phyloP scores from a whole-genome alignment of 75 land plant species.

The Adiantum capillusveneris region DNA sequence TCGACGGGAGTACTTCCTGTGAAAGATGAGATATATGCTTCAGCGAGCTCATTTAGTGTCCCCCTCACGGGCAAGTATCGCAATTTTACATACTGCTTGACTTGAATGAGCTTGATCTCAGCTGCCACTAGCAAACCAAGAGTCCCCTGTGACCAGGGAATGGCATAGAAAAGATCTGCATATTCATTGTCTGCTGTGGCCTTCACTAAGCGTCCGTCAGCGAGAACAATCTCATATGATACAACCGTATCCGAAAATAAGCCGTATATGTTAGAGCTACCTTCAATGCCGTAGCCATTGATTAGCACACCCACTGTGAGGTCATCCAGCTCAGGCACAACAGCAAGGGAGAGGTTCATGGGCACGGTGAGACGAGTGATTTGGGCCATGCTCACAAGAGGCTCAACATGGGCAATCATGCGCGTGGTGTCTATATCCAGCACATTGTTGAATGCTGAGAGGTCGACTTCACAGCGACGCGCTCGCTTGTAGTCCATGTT shows the following conservation, averaged over 20 bases:
- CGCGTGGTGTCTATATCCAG: slow-evolving; percentile 68
- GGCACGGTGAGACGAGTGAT: slow-evolving; percentile 74
- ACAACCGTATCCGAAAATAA: slow-evolving; percentile 90
- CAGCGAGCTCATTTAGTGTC: slow-evolving; percentile 58
- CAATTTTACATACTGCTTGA: slow-evolving; percentile 84
- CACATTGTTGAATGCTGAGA: slow-evolving; percentile 74
- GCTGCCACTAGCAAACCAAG: slow-evolving; percentile 89
- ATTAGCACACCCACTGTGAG: slow-evolving; percentile 88
- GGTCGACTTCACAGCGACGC: slow-evolving; percentile 94
- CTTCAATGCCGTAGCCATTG: slow-evolving; percentile 94
- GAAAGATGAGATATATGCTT: slow-evolving; percentile 84
- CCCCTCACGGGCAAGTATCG: slow-evolving; percentile 70
- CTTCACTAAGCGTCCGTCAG: slow-evolving; percentile 76
- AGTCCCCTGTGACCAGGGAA: slow-evolving; percentile 99
- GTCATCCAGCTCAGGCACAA: slow-evolving; percentile 92
- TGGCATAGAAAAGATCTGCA: slow-evolving; percentile 82
- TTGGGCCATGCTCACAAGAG: slow-evolving; percentile 91
- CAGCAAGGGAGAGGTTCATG: slow-evolving; percentile 87
- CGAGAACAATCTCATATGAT: slow-evolving; percentile 76
- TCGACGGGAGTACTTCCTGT: slow-evolving; percentile 77
- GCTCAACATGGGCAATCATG: slow-evolving; percentile 82
- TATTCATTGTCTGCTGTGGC: slow-evolving; percentile 93
- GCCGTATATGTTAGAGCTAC: slow-evolving; percentile 89
- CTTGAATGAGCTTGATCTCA: slow-evolving; percentile 83
- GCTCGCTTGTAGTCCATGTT: slow-evolving; percentile 98